phyloP scores from a whole-genome alignment of 1,284 basidiomycete genomes.

The Erythrobasidium hasegawianum region DNA sequence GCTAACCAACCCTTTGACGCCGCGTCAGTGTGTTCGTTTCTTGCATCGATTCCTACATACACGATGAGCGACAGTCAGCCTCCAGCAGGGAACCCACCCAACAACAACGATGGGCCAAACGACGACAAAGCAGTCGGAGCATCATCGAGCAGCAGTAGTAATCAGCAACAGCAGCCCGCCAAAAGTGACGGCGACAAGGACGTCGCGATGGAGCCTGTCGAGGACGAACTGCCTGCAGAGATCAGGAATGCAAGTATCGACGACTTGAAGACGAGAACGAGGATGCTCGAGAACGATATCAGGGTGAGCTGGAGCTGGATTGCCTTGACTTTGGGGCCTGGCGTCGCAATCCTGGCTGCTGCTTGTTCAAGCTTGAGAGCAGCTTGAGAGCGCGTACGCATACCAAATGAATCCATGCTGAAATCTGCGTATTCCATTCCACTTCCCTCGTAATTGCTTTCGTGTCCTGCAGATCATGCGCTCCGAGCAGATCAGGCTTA shows the following conservation, averaged over 20 bases:
- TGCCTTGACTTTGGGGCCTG: neutral
- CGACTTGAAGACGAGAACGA: conserved; percentile 77
- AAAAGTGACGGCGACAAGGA: conserved; percentile 18
- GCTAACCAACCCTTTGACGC: too few species aligned
- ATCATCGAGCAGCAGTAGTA: conserved; percentile 3
- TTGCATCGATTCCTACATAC: neutral
- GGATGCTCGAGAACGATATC: conserved; percentile 85
- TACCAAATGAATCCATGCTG: too few species aligned
- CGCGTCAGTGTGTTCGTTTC: too few species aligned
- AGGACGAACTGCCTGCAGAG: conserved; percentile 74
- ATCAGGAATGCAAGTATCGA: conserved; percentile 68
- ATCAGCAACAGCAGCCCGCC: conserved; percentile 7
- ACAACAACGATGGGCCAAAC: conserved; percentile 1
- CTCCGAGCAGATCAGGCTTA: conserved; percentile 83
- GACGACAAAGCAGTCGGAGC: conserved; percentile 22
- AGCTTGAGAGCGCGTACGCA: neutral
- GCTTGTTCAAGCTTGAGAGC: neutral
- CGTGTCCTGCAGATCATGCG: conserved; percentile 71
- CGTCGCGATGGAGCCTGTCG: conserved; percentile 28
- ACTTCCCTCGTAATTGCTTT: too few species aligned
- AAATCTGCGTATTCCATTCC: too few species aligned
- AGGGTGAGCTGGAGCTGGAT: conserved; percentile 61
- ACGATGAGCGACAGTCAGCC: conserved; percentile 29
- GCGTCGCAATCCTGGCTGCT: neutral
- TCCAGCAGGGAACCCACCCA: conserved; percentile 6